A percentile compares a stretch with the other conserved stretches of the same genome.
phyloP scores from a whole-genome alignment of 192 early-diverging fungal species.

The Coemansia asiatica region DNA sequence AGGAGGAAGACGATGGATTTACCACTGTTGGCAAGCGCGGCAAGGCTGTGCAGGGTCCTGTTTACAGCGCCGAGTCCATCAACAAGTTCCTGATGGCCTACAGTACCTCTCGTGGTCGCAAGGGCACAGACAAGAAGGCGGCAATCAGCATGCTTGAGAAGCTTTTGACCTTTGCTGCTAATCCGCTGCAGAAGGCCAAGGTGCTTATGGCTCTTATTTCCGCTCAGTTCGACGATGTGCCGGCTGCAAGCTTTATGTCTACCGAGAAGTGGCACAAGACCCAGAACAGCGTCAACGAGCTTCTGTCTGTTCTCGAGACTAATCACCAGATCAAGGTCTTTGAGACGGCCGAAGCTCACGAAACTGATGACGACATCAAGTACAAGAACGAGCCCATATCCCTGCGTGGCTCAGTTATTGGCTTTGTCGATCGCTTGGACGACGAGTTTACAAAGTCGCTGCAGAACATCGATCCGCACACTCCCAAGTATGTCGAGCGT shows the following conservation, averaged over 20 bases:
- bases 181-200: slow-evolving; percentile 76
- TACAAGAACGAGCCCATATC: slow-evolving; percentile 65
- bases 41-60: slow-evolving; percentile 60
- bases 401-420: slow-evolving; percentile 82
- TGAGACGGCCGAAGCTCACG: slow-evolving; percentile 60
- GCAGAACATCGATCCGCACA: slow-evolving; percentile 95
- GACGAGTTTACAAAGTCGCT: slow-evolving; percentile 97
- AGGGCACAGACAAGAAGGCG: slow-evolving; percentile 84
- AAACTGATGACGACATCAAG: slow-evolving; percentile 33
- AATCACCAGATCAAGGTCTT: slow-evolving; percentile 68
- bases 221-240: slow-evolving; percentile 82
- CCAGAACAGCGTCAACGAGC: slow-evolving; percentile 69
- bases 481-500: slow-evolving; percentile 93
- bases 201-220: slow-evolving; percentile 87
- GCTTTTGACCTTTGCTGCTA: slow-evolving; percentile 62
- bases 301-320: slow-evolving; percentile 77
- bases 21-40: slow-evolving; percentile 69
- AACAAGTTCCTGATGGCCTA: slow-evolving; percentile 82
- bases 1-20: slow-evolving; percentile 65
- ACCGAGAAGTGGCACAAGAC: slow-evolving; percentile 79
- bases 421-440: slow-evolving; percentile 90
- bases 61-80: slow-evolving; percentile 71
- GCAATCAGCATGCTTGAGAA: slow-evolving; percentile 69
- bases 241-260: slow-evolving; percentile 67
- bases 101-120: slow-evolving; percentile 85